These are phyloP conservation scores for Amanita brunnescens DNA, from an alignment of 768 basidiomycete species.

Conservation along the genomic window DNA sequence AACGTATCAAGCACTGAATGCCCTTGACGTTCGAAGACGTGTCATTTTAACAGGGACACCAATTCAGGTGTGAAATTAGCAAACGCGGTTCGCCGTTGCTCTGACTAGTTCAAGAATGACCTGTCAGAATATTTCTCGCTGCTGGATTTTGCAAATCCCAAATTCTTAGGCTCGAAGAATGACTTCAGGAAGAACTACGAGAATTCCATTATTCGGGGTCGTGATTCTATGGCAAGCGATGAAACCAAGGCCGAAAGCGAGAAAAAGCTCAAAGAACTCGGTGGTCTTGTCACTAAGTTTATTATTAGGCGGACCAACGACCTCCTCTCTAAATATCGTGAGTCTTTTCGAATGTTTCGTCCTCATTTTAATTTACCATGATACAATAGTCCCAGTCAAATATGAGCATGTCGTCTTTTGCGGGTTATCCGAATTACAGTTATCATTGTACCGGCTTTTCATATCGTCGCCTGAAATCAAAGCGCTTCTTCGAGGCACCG, in stretches of 20 bases:
- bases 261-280: conserved; percentile 86
- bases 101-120: conserved; percentile 56
- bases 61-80: conserved; percentile 50
- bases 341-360: conserved; percentile 22
- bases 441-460: conserved; percentile 80
- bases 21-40: conserved; percentile 78
- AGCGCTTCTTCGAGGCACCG: conserved; percentile 73
- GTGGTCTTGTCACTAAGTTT: conserved; percentile 81
- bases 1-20: conserved; percentile 79
- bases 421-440: conserved; percentile 72
- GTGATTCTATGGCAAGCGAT: conserved; percentile 81
- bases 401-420: conserved; percentile 99
- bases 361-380: conserved; percentile 2
- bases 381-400: conserved; percentile 70
- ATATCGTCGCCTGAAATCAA: conserved; percentile 92
- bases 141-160: conserved; percentile 88
- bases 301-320: conserved; percentile 95
- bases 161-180: conserved; percentile 78
- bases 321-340: conserved; percentile 88
- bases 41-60: conserved; percentile 94
- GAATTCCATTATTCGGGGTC: conserved; percentile 81
- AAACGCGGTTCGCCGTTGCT: not conserved
- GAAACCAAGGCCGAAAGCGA: conserved; percentile 73
- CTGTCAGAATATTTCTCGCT: conserved; percentile 92
- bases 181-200: conserved; percentile 96